phyloP scores from a whole-genome alignment of 2,329 filamentous ascomycete genomes.

The Colletotrichum acutatum region DNA sequence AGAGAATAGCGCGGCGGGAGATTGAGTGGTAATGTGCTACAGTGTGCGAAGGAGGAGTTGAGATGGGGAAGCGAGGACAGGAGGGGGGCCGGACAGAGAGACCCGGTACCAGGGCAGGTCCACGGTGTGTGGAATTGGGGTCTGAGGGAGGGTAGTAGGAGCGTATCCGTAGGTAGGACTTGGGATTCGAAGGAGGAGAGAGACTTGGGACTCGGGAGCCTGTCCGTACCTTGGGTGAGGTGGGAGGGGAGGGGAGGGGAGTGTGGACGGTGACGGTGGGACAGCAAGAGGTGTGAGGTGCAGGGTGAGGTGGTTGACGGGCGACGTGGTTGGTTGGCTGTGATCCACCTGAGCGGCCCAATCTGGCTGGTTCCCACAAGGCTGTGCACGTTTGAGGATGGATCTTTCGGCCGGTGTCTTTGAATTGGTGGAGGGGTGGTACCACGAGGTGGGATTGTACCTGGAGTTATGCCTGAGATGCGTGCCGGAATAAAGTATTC shows the following conservation, averaged over 20 bases:
- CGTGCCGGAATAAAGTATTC: background rate
- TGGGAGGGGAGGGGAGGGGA: background rate
- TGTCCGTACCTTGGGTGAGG: background rate
- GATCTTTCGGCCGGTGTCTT: constrained; percentile 29
- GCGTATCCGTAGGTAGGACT: no score
- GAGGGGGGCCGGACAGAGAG: constrained; percentile 14
- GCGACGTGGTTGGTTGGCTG: constrained; percentile 6
- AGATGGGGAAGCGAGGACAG: constrained; percentile 32
- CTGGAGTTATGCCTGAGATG: background rate
- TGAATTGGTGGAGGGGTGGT: background rate
- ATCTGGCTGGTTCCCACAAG: constrained; percentile 37
- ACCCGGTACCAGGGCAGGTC: background rate
- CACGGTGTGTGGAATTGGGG: constrained; percentile 4
- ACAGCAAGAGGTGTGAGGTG: background rate
- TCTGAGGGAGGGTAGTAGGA: constrained; percentile 15
- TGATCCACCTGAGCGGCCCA: constrained; percentile 17
- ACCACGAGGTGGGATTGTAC: constrained; percentile 9
- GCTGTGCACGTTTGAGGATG: constrained; percentile 39
- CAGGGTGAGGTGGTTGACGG: background rate
- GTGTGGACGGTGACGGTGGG: background rate
- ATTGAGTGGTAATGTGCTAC: constrained; percentile 14
- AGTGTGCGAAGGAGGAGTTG: constrained; percentile 28
- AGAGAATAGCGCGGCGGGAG: constrained; percentile 15
- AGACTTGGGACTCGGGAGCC: background rate
- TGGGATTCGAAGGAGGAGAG: no score